Base-by-base conservation (phyloP, 2,329 filamentous ascomycete species). In the Penicillium paneum region DNA sequence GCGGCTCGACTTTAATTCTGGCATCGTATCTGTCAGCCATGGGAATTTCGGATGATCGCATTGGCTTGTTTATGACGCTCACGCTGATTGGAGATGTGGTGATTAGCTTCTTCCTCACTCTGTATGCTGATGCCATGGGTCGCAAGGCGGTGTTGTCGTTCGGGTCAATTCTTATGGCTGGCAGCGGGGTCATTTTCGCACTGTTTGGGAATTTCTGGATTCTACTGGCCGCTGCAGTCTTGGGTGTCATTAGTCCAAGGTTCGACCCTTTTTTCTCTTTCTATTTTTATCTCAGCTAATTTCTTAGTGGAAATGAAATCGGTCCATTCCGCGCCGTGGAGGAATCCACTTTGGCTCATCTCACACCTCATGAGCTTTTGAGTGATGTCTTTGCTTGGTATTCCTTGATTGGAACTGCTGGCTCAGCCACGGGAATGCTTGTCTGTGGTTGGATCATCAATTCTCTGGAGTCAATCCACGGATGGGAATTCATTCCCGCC, bases 361-460 rank as follows among this genome's bases (percentile, higher is more conserved):
- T 88, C 41, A 86, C 83, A 0, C 77, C 72, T 0, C 76, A 79
- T 0, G 69, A 76, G 29, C 81, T 79, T 0, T 74, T 85, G 43
- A 75, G 83, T 13, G 84, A 88, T 68, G 83, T 88, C n/a, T 74
- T 87, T 55, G 79, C 82, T 8, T 88, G 85, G 85, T 86, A 88
- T 62, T 72, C 68, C 3, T 61, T 75, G 6, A 61, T 69, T 44
- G 86, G 86, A 3, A 80, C 78, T 0, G 79, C 82, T 0, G 86
- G 86, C 0, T 78, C 81, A 0, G 85, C 87, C 0, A 74, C 81
- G 15, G 86, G 87, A 1, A 79, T 83, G 55, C 71, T 85, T 41
- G 71, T 75, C 0, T 80, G 81, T 51, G 87, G 87, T 2, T 87
- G 83, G 82, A 66, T 79, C 3, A 77, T 87, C 5, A 78, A 82